phyloP scores from a whole-genome alignment of 202 grass and related monocot genomes.

The Panicum virgatum region DNA sequence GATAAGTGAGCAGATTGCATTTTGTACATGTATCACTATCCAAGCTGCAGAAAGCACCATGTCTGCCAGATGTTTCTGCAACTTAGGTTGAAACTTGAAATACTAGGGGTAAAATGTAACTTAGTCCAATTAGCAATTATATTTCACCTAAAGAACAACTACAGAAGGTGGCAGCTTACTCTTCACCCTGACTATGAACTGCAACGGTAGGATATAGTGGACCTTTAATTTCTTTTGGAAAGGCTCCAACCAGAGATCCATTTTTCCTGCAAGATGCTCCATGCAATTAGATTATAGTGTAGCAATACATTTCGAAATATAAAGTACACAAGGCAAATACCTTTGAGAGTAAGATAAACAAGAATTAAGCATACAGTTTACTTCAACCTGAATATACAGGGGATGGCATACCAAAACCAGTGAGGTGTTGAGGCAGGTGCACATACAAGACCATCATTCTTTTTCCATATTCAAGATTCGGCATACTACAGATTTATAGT shows the following conservation, averaged over 20 bases:
- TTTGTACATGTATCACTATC: background rate
- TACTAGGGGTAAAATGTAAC: conserved; percentile 7
- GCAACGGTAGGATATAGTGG: conserved; percentile 82
- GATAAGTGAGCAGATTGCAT: background rate
- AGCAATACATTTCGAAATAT: conserved; percentile 10
- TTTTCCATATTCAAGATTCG: conserved; percentile 18
- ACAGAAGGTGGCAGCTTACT: conserved; percentile 53
- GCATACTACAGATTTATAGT: background rate
- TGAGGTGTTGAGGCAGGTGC: background rate
- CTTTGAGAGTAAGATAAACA: conserved; percentile 19
- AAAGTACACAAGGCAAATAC: conserved; percentile 5
- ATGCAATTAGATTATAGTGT: conserved; percentile 20
- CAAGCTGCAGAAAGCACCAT: background rate
- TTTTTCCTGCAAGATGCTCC: conserved; percentile 78
- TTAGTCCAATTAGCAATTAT: conserved; percentile 30
- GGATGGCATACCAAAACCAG: conserved; percentile 7
- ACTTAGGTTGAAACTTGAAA: conserved; percentile 18
- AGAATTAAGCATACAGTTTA: conserved; percentile 16
- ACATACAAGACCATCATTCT: conserved; percentile 17
- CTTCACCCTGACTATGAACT: conserved; percentile 91
- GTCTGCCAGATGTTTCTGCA: conserved; percentile 11
- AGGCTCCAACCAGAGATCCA: conserved; percentile 66
- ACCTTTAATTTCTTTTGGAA: conserved; percentile 78
- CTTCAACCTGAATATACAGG: conserved; percentile 19
- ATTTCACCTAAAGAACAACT: conserved; percentile 16